Base-by-base conservation (phyloP, 192 early-diverging fungal species). In the Coemansia pectinata region DNA sequence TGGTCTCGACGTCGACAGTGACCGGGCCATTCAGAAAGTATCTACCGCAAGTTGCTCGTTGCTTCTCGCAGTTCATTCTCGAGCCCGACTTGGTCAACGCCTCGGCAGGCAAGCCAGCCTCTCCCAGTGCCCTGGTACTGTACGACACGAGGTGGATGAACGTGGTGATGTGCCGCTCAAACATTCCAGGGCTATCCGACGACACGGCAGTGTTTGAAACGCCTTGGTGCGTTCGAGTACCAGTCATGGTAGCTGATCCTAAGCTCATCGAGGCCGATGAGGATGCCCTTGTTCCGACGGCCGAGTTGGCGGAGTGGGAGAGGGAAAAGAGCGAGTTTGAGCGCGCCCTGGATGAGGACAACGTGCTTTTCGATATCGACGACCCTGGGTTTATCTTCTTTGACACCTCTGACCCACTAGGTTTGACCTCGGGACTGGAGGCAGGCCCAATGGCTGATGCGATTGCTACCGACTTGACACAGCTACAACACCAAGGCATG, bases 261-360 rank as follows among this genome's bases (percentile, higher is more conserved):
- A 69, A 45, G 47, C 78, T 80, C 6, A 65, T 72, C 23, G 78
- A 69, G 2, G 41, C 78, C 6, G 74, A 69, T 40, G 65, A 72
- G 21, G 74, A 82, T 34, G 63, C 79, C 25, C 74, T 82, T 27
- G 71, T 82, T 34, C 79, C 79, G 17, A 71, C 79, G 0, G 74
- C 79, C 39, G 79, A 76, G 74, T 68, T 76, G 21, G 79, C 67
- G 3, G 74, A 62, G 42, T 82, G 79, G 79, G 79, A 70, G 31
- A 36, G 65, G 11, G 81, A 83, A 50, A 75, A 78, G 76, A 76
- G 73, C 50, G 81, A 78, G 53, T 78, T 83, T 73, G 81, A 83
- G 76, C 81, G 81, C 5, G 81, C 81, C 14, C 63, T 83, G 45
- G 81, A 83, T 59, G 81, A 83, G 62, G 81, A 83, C 62, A 78